These are phyloP conservation scores for Styphnolobium japonicum DNA, from an alignment of 306 rosid species.

Conservation along the genomic window DNA sequence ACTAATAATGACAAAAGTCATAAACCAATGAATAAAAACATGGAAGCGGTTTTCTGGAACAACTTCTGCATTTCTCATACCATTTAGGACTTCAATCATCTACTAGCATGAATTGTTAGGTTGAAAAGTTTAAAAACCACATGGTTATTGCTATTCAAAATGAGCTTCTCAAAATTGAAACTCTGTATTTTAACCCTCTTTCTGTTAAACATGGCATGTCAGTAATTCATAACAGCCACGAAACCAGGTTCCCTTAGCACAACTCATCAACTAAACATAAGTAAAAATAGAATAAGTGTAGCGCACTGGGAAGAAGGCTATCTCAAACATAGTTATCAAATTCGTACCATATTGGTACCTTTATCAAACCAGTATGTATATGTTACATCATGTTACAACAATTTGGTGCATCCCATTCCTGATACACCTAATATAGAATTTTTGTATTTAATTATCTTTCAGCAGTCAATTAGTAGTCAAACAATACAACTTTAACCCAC, in stretches of 20 bases:
- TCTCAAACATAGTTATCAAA: not conserved
- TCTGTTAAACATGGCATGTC: not conserved
- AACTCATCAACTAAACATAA: not conserved
- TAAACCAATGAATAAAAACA: not conserved
- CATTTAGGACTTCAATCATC: not conserved
- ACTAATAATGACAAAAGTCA: not conserved
- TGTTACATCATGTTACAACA: too few species aligned
- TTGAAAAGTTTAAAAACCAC: not conserved
- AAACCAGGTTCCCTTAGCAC: not conserved
- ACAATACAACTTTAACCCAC: too few species aligned
- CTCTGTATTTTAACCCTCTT: not conserved
- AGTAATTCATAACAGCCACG: not conserved
- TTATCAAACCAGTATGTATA: too few species aligned
- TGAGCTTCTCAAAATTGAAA: not conserved
- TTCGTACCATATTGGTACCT: too few species aligned
- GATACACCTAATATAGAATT: too few species aligned
- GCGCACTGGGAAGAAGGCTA: not conserved
- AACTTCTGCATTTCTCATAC: not conserved
- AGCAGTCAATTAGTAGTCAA: too few species aligned
- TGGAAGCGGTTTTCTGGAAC: not conserved
- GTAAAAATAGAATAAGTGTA: not conserved
- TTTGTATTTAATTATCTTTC: too few species aligned
- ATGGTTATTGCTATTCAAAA: not conserved
- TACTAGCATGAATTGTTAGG: not conserved
- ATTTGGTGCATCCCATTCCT: too few species aligned